Evolutionary conservation across 2,329 filamentous ascomycete species (phyloP), one percentile per base, ranked within the genome.

Genomic region (Phyllachora maydis): DNA sequence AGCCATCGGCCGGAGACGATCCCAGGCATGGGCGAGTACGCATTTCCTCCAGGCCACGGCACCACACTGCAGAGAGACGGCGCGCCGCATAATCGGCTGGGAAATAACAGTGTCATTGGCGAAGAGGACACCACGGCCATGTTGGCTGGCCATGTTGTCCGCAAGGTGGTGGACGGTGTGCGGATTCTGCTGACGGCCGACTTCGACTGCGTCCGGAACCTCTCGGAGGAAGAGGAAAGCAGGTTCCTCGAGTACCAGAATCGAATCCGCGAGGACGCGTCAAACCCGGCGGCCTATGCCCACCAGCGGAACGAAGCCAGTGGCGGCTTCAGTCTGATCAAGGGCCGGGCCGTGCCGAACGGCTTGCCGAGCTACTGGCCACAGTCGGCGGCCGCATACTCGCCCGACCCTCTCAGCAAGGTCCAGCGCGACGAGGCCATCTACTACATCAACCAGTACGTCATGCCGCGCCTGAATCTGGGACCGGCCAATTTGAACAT

Each of bases 171-270:
- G 2, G 68, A 74, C 30, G 68, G 66, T 26, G 59, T 62, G 41
- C 60, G 72, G 14, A 67, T 76, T 31, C 59, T 83, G 33, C 65
- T 83, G 24, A 82, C 76, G 0, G 73, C 76, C 0, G 69, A 74
- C 30, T 76, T 77, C 8, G 70, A 78, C 31, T 77, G 74, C 39
- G 55, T 85, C n/a, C 68, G 72, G 32, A 72, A 75, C 28, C 47
- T 88, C 25, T 68, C 59, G 2, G 48, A 59, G 4, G 65, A 72
- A 19, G 69, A 83, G 31, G 76, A 83, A 38, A 55, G 70, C 16
- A 59, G 61, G 4, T 83, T 75, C 33, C 50, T 85, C 8, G 56
- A 65, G 23, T 56, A 85, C 4, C 78, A 85, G 42, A 51, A 56
- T 22, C 49, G 49, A 5, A 48, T 78, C 21, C 56, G 59, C 3